phyloP scores from a whole-genome alignment of 352 stramenopile species.

The Phytophthora citrophthora region DNA sequence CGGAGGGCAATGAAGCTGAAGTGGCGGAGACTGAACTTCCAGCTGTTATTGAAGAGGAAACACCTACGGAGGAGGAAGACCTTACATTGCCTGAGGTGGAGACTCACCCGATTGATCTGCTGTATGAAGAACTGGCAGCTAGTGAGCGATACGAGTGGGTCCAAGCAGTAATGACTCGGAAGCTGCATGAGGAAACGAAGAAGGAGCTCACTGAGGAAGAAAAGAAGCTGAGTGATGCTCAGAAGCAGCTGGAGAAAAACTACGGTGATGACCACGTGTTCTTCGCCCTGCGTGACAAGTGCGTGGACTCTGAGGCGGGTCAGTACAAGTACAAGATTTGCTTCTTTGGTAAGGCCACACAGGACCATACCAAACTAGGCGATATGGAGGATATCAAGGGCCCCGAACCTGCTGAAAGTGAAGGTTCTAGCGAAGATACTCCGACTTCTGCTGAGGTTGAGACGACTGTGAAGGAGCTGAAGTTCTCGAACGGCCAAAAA shows the following conservation, averaged over 20 bases:
- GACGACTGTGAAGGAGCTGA: slow-evolving; percentile 36
- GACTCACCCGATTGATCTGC: slow-evolving; percentile 56
- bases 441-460: neutral
- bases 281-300: slow-evolving; percentile 73
- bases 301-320: slow-evolving; percentile 65
- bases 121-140: slow-evolving; percentile 60
- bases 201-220: slow-evolving; percentile 39
- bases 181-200: slow-evolving; percentile 50
- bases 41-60: slow-evolving; percentile 19
- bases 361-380: slow-evolving; percentile 82
- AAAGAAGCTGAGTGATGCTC: slow-evolving; percentile 40
- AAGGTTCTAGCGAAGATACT: slow-evolving; percentile 4
- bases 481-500: slow-evolving; percentile 72
- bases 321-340: slow-evolving; percentile 91
- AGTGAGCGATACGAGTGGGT: slow-evolving; percentile 52
- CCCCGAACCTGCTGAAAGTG: neutral
- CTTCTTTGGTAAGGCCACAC: slow-evolving; percentile 84
- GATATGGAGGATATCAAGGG: slow-evolving; percentile 54
- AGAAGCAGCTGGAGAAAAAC: slow-evolving; percentile 50
- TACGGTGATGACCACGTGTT: slow-evolving; percentile 76
- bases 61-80: slow-evolving; percentile 42
- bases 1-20: slow-evolving; percentile 15
- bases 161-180: slow-evolving; percentile 53
- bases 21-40: slow-evolving; percentile 20
- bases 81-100: slow-evolving; percentile 59